phyloP scores from a whole-genome alignment of 2,329 filamentous ascomycete genomes.

The Aspergillus bombycis region DNA sequence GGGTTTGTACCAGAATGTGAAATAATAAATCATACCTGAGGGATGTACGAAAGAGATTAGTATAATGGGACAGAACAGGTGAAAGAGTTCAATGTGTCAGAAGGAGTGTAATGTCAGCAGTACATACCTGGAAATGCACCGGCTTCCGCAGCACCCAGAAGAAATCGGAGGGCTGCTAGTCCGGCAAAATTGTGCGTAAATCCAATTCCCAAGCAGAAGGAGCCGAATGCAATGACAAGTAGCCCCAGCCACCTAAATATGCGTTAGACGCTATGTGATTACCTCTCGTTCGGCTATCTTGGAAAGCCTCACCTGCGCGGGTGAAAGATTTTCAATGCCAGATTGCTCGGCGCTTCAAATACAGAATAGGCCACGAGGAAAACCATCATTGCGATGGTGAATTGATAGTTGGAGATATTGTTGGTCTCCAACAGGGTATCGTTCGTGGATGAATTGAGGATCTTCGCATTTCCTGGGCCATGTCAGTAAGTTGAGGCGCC shows the following conservation, averaged over 20 bases:
- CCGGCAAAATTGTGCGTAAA: conserved; percentile 11
- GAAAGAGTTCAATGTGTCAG: too few species aligned
- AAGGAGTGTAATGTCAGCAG: not conserved
- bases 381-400: conserved; percentile 38
- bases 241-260: conserved; percentile 42
- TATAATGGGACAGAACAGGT: too few species aligned
- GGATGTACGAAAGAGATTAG: accelerated
- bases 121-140: conserved; percentile 19
- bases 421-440: conserved; percentile 37
- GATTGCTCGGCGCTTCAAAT: conserved; percentile 27
- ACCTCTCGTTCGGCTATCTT: not conserved
- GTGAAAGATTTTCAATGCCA: conserved; percentile 18
- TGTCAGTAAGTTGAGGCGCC: not conserved
- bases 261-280: not conserved
- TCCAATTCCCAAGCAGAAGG: conserved; percentile 16
- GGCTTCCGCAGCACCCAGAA: conserved; percentile 21
- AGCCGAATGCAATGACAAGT: conserved; percentile 19
- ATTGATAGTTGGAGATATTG: conserved; percentile 20
- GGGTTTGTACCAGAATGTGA: conserved; percentile 42
- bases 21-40: conserved; percentile 34
- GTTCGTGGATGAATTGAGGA: conserved; percentile 41
- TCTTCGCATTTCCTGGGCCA: conserved; percentile 41
- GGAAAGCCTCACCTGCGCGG: not conserved
- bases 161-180: conserved; percentile 18
- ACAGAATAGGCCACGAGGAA: conserved; percentile 33